Evolutionary conservation across 306 rosid genomes (phyloP).

Genomic region (Alnus glutinosa): DNA sequence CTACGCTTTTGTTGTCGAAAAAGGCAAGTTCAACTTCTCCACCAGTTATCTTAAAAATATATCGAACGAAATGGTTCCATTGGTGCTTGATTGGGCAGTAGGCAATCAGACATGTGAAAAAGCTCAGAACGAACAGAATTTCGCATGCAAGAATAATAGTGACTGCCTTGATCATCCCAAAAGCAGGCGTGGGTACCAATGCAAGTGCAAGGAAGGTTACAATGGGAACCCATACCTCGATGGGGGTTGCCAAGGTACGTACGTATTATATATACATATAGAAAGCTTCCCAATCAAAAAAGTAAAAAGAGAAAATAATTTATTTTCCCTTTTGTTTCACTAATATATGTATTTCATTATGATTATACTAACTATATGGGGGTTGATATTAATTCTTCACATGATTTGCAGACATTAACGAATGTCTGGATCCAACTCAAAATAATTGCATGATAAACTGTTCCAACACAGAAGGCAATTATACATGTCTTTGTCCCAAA

Average conservation of each 20-base stretch:
- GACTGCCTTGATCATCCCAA: background rate
- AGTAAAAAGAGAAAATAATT: no score
- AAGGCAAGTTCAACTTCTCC: no score
- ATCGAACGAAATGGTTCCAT: no score
- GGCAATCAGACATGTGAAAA: conserved; percentile 1
- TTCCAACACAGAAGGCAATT: background rate
- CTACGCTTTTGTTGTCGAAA: no score
- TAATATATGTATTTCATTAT: no score
- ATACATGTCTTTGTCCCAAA: background rate
- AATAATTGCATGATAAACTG: background rate
- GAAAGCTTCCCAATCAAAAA: no score
- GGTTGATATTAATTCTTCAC: no score
- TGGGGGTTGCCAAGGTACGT: conserved; percentile 25
- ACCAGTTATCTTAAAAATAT: no score
- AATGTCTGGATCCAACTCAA: background rate
- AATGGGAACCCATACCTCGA: conserved; percentile 37
- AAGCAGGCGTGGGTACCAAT: conserved; percentile 25
- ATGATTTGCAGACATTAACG: background rate
- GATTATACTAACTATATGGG: no score
- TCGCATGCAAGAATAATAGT: no score
- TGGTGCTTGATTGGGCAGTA: background rate
- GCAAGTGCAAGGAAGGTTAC: conserved; percentile 34
- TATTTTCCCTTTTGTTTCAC: no score
- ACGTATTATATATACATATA: no score
- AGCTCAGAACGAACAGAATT: background rate